These are phyloP conservation scores for Fusarium sarcochroum DNA, from an alignment of 2,329 filamentous ascomycete species.

Conservation along the genomic window DNA sequence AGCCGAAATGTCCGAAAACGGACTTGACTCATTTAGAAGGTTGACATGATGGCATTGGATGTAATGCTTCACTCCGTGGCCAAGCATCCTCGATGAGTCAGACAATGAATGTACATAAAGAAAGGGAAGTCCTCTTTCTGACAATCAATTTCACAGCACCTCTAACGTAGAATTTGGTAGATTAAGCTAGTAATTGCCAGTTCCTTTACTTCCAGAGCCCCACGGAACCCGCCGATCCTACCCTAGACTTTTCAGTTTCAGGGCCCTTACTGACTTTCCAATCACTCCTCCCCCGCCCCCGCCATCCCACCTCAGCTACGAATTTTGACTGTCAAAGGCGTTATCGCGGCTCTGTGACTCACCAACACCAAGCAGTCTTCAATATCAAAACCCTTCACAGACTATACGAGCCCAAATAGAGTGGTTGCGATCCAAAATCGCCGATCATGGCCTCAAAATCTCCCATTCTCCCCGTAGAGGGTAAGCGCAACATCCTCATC, in stretches of 20 bases:
- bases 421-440: conserved; percentile 17
- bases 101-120: no score
- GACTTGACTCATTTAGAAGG: no score
- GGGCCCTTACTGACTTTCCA: neutral
- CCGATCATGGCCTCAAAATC: conserved; percentile 45
- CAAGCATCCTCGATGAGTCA: no score
- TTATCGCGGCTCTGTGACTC: conserved; percentile 46
- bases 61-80: no score
- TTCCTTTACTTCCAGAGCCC: no score
- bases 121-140: no score
- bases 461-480: conserved; percentile 74
- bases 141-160: no score
- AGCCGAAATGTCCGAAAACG: no score
- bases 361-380: conserved; percentile 28
- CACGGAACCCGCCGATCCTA: conserved; percentile 5
- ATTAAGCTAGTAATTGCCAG: no score
- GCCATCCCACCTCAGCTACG: conserved; percentile 38
- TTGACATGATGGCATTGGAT: no score
- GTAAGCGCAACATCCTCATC: conserved; percentile 89
- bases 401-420: neutral
- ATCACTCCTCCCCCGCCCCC: conserved; percentile 45
- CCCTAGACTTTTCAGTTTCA: conserved; percentile 24
- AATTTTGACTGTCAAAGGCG: conserved; percentile 45
- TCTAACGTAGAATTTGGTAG: no score
- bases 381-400: neutral